Percentiles rank a stretch among this genome's conserved stretches.
Conservation (phyloP, 176 grass and related monocot species). For the Oryza meridionalis region DNA sequence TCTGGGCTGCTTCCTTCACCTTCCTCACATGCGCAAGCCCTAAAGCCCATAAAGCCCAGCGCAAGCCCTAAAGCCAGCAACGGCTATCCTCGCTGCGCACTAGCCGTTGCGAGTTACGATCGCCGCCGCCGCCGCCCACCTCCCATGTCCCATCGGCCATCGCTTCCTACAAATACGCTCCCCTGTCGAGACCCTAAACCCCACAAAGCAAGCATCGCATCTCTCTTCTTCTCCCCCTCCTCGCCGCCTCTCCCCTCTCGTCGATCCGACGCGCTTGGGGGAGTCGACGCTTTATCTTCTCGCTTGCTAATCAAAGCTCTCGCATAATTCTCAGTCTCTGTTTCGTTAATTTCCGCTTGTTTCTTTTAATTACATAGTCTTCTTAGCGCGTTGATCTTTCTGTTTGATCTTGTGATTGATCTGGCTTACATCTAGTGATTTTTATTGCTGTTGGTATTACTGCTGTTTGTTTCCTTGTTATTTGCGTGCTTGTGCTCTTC, state of each 20-base stretch:
- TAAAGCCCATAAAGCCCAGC: not conserved
- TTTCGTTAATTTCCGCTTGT: conserved; percentile 3
- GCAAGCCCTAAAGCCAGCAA: conserved; percentile 14
- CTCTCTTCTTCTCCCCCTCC: not conserved
- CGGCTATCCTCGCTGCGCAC: conserved; percentile 32
- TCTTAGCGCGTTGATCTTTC: not conserved
- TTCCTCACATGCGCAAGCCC: not conserved
- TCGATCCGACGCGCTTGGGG: conserved; percentile 27
- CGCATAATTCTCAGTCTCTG: not conserved
- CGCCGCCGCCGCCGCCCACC: not conserved
- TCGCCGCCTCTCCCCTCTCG: conserved; percentile 24
- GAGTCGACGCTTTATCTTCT: conserved; percentile 15
- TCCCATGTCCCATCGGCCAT: not conserved
- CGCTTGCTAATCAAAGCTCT: conserved; percentile 17
- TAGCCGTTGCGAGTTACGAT: conserved; percentile 41
- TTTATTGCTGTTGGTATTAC: conserved; percentile 2
- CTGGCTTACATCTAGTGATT: not conserved
- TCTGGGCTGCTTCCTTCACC: no score
- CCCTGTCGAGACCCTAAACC: conserved; percentile 12
- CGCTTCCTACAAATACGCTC: conserved; percentile 38
- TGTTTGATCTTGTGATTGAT: not conserved
- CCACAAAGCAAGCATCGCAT: conserved; percentile 27
- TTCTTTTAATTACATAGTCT: not conserved
- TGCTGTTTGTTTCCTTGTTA: conserved; percentile 6
- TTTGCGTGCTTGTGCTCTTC: not conserved